Base-by-base conservation (phyloP, 148 eudicot species). In the Silene uniflora region DNA sequence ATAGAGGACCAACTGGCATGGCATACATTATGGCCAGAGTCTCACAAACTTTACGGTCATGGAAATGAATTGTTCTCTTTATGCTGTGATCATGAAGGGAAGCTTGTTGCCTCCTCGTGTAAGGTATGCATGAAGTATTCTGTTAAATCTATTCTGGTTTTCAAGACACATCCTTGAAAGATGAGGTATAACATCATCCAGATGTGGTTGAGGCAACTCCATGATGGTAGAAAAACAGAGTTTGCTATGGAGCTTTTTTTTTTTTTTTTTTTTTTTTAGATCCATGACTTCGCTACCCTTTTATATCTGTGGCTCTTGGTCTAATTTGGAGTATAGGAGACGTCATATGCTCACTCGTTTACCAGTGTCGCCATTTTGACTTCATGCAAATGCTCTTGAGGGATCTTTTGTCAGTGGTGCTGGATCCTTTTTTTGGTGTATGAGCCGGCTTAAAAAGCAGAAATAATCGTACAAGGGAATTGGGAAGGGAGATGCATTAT, bases 11-110 rank as follows among this genome's bases (percentile, higher is more conserved):
- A 95, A 85, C 77, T 95, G 56, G 84, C 92, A 75, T 95, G 92
- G 92, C 89, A 95, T 79, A 95, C 98, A 67, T 81, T 92, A 69
- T 95, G 98, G 98, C 97, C 97, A 0, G 98, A 92, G 76, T 85
- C 97, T 0, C 96, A 92, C 88, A 95, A 94, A 77, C 97, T 94
- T 62, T 95, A 95, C 52, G 98, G 97, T 58, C 98, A 95, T 80
- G 98, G 98, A 52, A 92, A 95, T 87, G 98, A 95, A 76, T 75
- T 92, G 46, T 95, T 89, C 80, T 88, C 98, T 75, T 46, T 95
- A 35, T 92, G 97, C 81, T 85, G 96, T 76, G 88, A 90, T 83
- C 92, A 90, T 72, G 83, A 78, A 65, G 98, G 98, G 67, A 87
- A 85, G 81, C 90, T 95, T 77, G 91, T 95, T 44, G 97, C 96